phyloP scores from a whole-genome alignment of 345 rosid genomes.

The Citrus sp. region DNA sequence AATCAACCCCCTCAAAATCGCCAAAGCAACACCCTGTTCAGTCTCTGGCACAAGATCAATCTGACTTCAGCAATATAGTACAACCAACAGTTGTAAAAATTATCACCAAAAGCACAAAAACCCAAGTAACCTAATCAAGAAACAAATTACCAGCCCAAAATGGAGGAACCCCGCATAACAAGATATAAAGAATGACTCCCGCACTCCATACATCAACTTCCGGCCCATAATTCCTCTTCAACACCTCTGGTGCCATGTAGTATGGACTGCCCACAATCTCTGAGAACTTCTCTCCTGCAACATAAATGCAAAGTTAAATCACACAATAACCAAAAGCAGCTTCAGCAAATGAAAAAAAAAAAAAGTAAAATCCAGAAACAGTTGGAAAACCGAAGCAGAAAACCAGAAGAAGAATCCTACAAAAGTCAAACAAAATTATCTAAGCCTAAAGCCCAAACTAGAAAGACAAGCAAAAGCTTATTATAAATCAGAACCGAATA shows the following conservation, averaged over 20 bases:
- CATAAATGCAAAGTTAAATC: conserved; percentile 2
- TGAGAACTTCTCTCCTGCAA: conserved; percentile 67
- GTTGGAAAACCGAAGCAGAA: neutral
- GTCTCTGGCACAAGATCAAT: conserved; percentile 53
- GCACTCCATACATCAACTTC: conserved; percentile 96
- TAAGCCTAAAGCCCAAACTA: neutral
- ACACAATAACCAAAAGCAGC: neutral
- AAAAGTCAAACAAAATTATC: neutral
- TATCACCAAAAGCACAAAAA: conserved; percentile 3
- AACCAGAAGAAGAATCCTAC: neutral
- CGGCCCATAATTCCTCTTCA: conserved; percentile 87
- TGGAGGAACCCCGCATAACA: conserved; percentile 91
- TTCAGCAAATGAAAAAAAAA: neutral
- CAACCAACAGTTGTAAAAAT: neutral
- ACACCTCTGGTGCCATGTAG: conserved; percentile 94
- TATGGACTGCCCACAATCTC: conserved; percentile 99
- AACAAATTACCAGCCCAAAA: conserved; percentile 76
- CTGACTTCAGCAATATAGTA: neutral
- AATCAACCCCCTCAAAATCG: conserved; percentile 79
- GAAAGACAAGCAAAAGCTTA: neutral
- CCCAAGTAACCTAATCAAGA: neutral
- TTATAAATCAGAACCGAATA: neutral
- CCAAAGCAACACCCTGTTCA: conserved; percentile 97
- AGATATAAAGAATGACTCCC: conserved; percentile 83
- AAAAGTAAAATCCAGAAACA: neutral